Evolutionary conservation across 2,329 filamentous ascomycete genomes (phyloP).

Genomic region (Fusarium pseudocircinatum): DNA sequence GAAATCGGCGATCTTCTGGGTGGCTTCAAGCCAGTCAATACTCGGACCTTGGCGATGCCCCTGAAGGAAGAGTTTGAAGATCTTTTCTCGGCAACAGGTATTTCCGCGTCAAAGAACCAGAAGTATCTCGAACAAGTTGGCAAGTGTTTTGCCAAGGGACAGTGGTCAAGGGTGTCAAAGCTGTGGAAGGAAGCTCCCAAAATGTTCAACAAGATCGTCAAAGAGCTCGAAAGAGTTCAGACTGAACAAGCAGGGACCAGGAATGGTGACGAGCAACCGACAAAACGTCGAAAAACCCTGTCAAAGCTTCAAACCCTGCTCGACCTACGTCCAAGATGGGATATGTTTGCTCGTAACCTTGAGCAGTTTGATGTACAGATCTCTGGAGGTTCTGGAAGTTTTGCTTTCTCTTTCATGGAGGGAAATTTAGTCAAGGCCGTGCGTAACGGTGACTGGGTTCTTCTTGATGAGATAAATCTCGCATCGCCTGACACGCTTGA

Average conservation of each 20-base stretch:
- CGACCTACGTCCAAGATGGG: conserved; percentile 76
- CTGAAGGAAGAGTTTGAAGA: conserved; percentile 94
- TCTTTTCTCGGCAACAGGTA: conserved; percentile 83
- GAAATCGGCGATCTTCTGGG: conserved; percentile 96
- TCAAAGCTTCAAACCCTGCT: conserved; percentile 72
- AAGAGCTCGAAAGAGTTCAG: conserved; percentile 60
- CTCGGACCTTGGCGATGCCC: conserved; percentile 86
- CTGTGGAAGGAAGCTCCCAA: conserved; percentile 90
- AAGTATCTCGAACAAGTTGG: conserved; percentile 83
- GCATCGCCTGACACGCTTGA: conserved; percentile 95
- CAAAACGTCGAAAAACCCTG: conserved; percentile 74
- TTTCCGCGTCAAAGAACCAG: conserved; percentile 87
- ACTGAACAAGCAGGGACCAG: conserved; percentile 49
- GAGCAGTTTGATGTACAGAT: conserved; percentile 84
- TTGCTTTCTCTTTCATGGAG: conserved; percentile 96
- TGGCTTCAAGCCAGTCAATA: conserved; percentile 95
- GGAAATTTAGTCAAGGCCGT: conserved; percentile 97
- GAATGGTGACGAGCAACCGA: conserved; percentile 62
- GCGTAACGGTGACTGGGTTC: conserved; percentile 94
- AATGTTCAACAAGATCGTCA: conserved; percentile 80
- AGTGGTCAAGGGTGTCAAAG: conserved; percentile 87
- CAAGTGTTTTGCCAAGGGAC: conserved; percentile 81
- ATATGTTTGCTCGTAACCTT: conserved; percentile 77
- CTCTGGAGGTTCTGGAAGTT: conserved; percentile 74
- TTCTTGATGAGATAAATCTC: conserved; percentile 97